Evolutionary conservation across 805 yeast genomes (phyloP).

Genomic region (Zygosaccharomyces pseudorouxii): DNA sequence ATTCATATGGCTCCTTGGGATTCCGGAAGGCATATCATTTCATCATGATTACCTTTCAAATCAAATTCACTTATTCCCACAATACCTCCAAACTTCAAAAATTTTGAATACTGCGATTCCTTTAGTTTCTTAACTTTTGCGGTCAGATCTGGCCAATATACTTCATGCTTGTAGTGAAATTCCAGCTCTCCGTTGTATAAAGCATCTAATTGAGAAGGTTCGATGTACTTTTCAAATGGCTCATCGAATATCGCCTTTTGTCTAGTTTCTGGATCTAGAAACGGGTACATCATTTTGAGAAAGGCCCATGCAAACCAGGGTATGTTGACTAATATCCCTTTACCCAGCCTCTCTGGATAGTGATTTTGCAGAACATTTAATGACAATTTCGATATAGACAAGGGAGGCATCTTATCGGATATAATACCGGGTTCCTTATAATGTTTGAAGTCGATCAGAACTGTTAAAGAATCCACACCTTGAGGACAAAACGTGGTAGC

Average conservation of each 20-base stretch:
- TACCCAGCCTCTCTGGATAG: slow-evolving; percentile 55
- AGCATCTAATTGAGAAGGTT: slow-evolving; percentile 47
- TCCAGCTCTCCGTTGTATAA: slow-evolving; percentile 45
- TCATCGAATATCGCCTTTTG: slow-evolving; percentile 55
- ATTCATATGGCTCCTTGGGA: neutral
- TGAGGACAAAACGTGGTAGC: slow-evolving; percentile 53
- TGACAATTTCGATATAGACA: slow-evolving; percentile 47
- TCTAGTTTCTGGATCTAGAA: slow-evolving; percentile 55
- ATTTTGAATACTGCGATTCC: slow-evolving; percentile 37
- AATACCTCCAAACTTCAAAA: slow-evolving; percentile 39
- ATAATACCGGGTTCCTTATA: slow-evolving; percentile 35
- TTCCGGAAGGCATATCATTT: slow-evolving; percentile 7
- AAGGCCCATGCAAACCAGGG: slow-evolving; percentile 57
- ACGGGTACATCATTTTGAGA: slow-evolving; percentile 52
- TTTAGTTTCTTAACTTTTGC: slow-evolving; percentile 40
- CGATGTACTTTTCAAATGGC: slow-evolving; percentile 52
- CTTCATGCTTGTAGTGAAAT: slow-evolving; percentile 49
- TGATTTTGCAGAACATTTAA: slow-evolving; percentile 50
- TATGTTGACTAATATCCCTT: slow-evolving; percentile 50
- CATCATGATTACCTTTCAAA: slow-evolving; percentile 37
- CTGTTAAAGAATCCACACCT: slow-evolving; percentile 52
- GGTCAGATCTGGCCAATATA: slow-evolving; percentile 50
- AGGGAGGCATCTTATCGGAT: slow-evolving; percentile 45
- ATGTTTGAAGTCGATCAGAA: slow-evolving; percentile 52
- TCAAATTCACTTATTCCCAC: slow-evolving; percentile 56